phyloP scores from a whole-genome alignment of 129 eudicot genomes.

The Flaveria robusta region DNA sequence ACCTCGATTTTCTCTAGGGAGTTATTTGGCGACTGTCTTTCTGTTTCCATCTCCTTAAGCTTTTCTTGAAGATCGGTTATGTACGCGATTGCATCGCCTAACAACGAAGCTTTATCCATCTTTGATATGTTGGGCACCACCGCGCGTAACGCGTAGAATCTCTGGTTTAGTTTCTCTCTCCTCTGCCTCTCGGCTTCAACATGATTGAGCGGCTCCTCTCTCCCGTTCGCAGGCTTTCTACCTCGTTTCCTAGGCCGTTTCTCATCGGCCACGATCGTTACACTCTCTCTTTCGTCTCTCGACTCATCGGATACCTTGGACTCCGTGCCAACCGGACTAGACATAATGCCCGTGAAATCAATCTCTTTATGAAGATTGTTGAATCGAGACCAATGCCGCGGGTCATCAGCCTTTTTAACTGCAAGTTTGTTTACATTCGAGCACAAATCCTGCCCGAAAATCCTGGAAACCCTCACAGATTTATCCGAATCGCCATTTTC shows the following conservation, averaged over 20 bases:
- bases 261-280: slow-evolving; percentile 38
- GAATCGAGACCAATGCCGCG: slow-evolving; percentile 52
- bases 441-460: slow-evolving; percentile 80
- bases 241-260: slow-evolving; percentile 81
- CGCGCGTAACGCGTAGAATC: slow-evolving; percentile 86
- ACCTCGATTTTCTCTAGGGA: slow-evolving; percentile 50
- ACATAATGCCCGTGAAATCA: slow-evolving; percentile 60
- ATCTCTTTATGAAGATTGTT: slow-evolving; percentile 49
- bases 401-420: slow-evolving; percentile 49
- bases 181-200: slow-evolving; percentile 92
- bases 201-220: slow-evolving; percentile 91
- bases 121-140: slow-evolving; percentile 95
- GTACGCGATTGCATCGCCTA: slow-evolving; percentile 94
- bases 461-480: slow-evolving; percentile 42
- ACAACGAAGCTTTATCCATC: slow-evolving; percentile 96
- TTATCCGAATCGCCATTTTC: background rate
- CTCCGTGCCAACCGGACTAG: slow-evolving; percentile 50
- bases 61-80: slow-evolving; percentile 86
- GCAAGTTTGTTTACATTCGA: slow-evolving; percentile 41
- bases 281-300: slow-evolving; percentile 42
- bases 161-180: slow-evolving; percentile 85
- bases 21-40: slow-evolving; percentile 34
- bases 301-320: slow-evolving; percentile 74
- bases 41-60: slow-evolving; percentile 69
- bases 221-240: slow-evolving; percentile 87